These are phyloP conservation scores for Micractinium conductrix DNA, from an alignment of 139 green algal species.

Conservation along the genomic window DNA sequence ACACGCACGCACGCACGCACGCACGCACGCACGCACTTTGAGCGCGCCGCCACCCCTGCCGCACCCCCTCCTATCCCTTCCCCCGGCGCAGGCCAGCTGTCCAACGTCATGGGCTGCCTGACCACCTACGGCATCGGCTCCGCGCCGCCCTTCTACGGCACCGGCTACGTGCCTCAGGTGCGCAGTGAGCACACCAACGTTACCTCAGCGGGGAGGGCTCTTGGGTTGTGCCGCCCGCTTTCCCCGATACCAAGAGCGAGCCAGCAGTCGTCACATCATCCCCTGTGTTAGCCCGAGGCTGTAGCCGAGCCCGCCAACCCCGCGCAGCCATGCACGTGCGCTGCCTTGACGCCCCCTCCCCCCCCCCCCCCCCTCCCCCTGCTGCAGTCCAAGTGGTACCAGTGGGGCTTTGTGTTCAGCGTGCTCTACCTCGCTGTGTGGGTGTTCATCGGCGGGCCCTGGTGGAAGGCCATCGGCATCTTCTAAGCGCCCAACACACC, in stretches of 20 bases:
- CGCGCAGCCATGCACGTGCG: too few species aligned
- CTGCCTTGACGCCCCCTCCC: too few species aligned
- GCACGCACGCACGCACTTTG: too few species aligned
- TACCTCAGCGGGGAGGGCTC: too few species aligned
- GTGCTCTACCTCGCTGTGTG: conserved; percentile 96
- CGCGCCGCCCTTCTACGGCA: conserved; percentile 75
- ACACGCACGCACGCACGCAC: too few species aligned
- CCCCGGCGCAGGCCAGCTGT: conserved; percentile 81
- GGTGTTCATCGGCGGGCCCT: conserved; percentile 83
- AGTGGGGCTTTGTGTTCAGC: conserved; percentile 89
- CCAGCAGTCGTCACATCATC: too few species aligned
- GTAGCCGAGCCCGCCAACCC: too few species aligned
- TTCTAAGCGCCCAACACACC: conserved; percentile 55
- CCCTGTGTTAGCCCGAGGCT: too few species aligned
- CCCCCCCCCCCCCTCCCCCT: too few species aligned
- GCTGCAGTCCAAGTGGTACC: conserved; percentile 92
- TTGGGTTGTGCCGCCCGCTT: too few species aligned
- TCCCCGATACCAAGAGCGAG: too few species aligned
- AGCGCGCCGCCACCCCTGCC: neutral
- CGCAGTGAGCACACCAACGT: too few species aligned
- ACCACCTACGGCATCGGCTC: conserved; percentile 99
- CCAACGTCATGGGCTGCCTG: conserved; percentile 99
- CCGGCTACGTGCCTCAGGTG: conserved; percentile 72
- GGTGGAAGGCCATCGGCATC: conserved; percentile 97
- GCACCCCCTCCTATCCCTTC: neutral